A percentile compares a stretch with the other conserved stretches of the same genome.
Evolutionary conservation across 2,329 filamentous ascomycete genomes (phyloP).

Genomic region (Nakataea oryzae): DNA sequence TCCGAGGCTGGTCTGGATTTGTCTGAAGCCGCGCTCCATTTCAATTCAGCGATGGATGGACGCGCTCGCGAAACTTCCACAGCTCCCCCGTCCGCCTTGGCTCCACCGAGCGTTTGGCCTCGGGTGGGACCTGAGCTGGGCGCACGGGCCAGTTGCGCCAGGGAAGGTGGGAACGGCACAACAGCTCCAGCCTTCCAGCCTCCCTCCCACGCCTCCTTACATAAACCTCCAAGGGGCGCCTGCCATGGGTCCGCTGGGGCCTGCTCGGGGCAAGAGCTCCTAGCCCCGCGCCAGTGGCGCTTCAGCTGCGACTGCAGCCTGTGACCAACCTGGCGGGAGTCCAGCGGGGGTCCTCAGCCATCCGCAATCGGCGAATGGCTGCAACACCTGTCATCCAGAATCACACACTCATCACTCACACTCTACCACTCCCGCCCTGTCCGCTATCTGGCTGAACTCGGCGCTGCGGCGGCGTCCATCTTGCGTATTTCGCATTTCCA

Average conservation of each 20-base stretch:
- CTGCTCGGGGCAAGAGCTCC: not conserved
- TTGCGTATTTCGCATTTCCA: not conserved
- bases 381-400: not conserved
- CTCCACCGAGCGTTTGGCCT: not conserved
- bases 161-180: too few relatives aligned
- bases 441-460: not conserved
- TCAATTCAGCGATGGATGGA: not conserved
- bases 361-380: not conserved
- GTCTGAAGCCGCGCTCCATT: not conserved
- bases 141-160: too few relatives aligned
- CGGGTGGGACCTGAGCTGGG: not conserved
- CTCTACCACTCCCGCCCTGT: too few relatives aligned
- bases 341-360: too few relatives aligned
- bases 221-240: not conserved
- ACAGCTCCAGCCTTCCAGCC: too few relatives aligned
- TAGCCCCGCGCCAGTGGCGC: too few relatives aligned
- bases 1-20: not conserved
- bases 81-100: too few relatives aligned
- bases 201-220: not conserved
- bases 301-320: not conserved
- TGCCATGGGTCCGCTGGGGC: not conserved
- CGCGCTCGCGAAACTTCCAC: not conserved
- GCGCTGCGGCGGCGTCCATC: not conserved
- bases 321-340: too few relatives aligned
- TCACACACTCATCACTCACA: not conserved